Evolutionary conservation across 192 early-diverging fungal genomes (phyloP), one percentile per base, ranked within the genome.

Genomic region (Podila horticola): DNA sequence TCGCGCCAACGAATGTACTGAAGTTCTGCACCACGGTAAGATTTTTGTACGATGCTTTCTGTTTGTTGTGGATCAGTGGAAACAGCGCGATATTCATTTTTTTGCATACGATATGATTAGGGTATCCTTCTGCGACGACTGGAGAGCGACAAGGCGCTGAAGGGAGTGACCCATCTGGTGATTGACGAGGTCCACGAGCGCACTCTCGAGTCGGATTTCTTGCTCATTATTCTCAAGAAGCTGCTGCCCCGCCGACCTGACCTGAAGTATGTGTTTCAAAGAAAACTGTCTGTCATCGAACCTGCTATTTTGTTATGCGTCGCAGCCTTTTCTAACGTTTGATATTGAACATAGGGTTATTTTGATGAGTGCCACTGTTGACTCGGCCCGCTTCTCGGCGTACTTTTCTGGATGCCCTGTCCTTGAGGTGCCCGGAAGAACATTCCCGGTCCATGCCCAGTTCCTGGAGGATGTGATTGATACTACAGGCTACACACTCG

Each of bases 121-220:
- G 93, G 95, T 65, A 90, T 96, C 29, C 66, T 96, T 28, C 74
- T 96, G 13, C 74, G 91, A 64, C 81, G 89, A 64, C 69, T 95
- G 26, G 90, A 93, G 66, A 84, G 76, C 48, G 93, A 95, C 74
- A 83, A 73, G 9, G 33, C 67, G 10, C 74, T 96, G 55, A 57
- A 72, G 24, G 88, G 87, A 7, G 83, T 96, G 10, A 90, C 89
- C 7, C 90, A 93, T 58, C 83, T 95, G 10, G 79, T 95, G 17
- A 88, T 95, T 2, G 94, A 95, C 72, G 94, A 95, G 74, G 90
- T 94, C 3, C 94, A 95, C 66, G 94, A 95, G 66, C 84, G 94
- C 11, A 88, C 84, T 1, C 74, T 95, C 17, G 94, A 95, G 67
- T 89, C 87, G 11, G 94, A 95, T 76, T 94, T 95, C 69, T 69